Conservation (phyloP, 768 basidiomycete species). For the Cantharellus cinnabarinus region DNA sequence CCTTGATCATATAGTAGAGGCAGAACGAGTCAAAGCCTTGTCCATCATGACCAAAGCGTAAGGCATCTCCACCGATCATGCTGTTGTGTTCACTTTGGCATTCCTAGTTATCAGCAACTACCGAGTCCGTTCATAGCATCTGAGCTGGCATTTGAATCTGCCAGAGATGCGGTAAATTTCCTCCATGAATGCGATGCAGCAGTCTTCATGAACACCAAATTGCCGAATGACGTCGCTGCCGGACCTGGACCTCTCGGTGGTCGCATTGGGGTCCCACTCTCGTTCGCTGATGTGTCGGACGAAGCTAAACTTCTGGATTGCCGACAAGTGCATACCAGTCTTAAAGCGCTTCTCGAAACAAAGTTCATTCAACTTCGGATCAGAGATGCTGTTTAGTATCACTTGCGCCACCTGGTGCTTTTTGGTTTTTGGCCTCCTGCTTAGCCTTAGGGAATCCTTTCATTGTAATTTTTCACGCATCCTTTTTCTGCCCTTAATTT, state of each 20-base stretch:
- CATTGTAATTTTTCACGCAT: neutral
- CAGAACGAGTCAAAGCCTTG: constrained; percentile 73
- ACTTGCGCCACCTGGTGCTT: too few species aligned
- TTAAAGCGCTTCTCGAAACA: too few species aligned
- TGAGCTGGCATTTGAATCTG: constrained; percentile 67
- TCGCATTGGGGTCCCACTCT: too few species aligned
- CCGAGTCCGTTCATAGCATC: constrained; percentile 55
- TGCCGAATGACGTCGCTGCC: too few species aligned
- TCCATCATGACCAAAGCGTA: constrained; percentile 87
- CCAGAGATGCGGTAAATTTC: constrained; percentile 45
- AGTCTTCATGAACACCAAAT: constrained; percentile 28
- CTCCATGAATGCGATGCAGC: constrained; percentile 47
- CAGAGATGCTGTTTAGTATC: neutral
- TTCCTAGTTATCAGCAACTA: constrained; percentile 53
- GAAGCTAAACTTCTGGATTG: too few species aligned
- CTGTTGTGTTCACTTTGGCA: neutral
- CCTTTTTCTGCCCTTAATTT: neutral
- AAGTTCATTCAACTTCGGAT: too few species aligned
- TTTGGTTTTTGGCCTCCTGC: too few species aligned
- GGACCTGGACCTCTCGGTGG: too few species aligned
- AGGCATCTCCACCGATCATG: constrained; percentile 17
- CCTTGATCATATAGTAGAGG: constrained; percentile 94
- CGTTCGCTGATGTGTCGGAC: too few species aligned
- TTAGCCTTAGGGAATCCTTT: too few species aligned
- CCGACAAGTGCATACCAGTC: too few species aligned